These are phyloP conservation scores for Albophoma yamanashiensis DNA, from an alignment of 2,329 filamentous ascomycete species.

Conservation along the genomic window DNA sequence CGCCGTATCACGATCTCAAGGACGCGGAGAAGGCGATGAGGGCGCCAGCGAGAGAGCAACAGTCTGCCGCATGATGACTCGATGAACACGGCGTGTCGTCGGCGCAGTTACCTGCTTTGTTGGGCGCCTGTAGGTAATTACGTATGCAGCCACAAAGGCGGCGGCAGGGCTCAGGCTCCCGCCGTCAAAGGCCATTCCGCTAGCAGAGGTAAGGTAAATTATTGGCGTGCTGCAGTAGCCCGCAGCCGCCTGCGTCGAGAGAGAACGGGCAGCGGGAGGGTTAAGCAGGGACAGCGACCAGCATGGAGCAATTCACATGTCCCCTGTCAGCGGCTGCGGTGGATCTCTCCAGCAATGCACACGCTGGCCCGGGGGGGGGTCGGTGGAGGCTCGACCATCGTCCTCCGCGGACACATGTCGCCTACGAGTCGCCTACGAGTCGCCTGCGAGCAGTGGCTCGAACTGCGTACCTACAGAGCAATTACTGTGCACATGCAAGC, in stretches of 20 bases:
- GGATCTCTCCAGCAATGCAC: background rate
- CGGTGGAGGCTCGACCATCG: background rate
- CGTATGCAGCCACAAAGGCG: background rate
- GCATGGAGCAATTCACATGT: background rate
- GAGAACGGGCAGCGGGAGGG: too few species aligned
- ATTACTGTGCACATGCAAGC: too few species aligned
- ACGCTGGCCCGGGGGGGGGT: background rate
- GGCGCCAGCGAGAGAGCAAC: background rate
- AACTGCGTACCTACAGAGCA: too few species aligned
- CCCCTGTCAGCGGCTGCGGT: background rate
- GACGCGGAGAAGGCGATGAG: background rate
- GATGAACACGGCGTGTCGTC: background rate
- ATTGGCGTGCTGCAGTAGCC: background rate
- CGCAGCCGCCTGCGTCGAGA: too few species aligned
- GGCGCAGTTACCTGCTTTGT: background rate
- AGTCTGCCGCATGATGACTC: background rate
- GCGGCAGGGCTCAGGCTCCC: background rate
- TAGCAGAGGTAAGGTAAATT: background rate
- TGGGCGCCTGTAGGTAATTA: background rate
- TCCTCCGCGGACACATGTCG: too few species aligned
- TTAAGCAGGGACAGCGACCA: too few species aligned
- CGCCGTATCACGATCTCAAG: slow-evolving; percentile 13
- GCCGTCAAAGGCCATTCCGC: background rate
- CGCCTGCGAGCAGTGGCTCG: too few species aligned
- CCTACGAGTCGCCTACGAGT: too few species aligned